phyloP scores from a whole-genome alignment of 2,329 filamentous ascomycete genomes.

The Tolypocladium paradoxum region DNA sequence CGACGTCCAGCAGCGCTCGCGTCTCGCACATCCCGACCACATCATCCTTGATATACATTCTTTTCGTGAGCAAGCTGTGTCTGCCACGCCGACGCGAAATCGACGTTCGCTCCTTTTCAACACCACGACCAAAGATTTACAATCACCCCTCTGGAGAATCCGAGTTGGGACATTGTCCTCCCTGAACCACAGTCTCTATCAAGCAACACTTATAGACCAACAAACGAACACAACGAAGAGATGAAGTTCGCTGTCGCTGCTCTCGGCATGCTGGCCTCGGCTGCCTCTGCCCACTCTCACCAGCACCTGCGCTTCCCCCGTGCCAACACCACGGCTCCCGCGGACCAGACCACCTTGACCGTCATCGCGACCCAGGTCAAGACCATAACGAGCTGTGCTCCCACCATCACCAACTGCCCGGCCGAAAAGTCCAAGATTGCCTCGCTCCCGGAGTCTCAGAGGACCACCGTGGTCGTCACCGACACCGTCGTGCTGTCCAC shows the following conservation, averaged over 20 bases:
- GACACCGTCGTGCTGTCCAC: conserved; percentile 28
- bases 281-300: conserved; percentile 29
- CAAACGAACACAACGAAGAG: conserved; percentile 17
- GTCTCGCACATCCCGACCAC: background rate
- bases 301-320: conserved; percentile 20
- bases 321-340: conserved; percentile 15
- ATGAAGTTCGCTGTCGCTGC: conserved; percentile 37
- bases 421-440: conserved; percentile 19
- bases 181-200: background rate
- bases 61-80: conserved; percentile 22
- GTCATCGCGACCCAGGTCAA: conserved; percentile 43
- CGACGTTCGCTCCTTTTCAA: conserved; percentile 17
- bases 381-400: conserved; percentile 47
- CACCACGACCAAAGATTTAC: background rate
- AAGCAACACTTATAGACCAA: conserved; percentile 1
- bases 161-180: background rate
- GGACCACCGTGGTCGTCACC: conserved; percentile 23
- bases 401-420: conserved; percentile 47
- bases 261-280: conserved; percentile 33
- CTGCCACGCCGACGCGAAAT: conserved; percentile 19
- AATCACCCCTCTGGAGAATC: conserved; percentile 2
- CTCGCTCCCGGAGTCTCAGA: conserved; percentile 24
- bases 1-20: conserved; percentile 1
- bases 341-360: conserved; percentile 28
- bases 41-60: conserved; percentile 10